Base-by-base conservation (phyloP, 495 filamentous ascomycete species). In the Diplogelasinospora grovesii region DNA sequence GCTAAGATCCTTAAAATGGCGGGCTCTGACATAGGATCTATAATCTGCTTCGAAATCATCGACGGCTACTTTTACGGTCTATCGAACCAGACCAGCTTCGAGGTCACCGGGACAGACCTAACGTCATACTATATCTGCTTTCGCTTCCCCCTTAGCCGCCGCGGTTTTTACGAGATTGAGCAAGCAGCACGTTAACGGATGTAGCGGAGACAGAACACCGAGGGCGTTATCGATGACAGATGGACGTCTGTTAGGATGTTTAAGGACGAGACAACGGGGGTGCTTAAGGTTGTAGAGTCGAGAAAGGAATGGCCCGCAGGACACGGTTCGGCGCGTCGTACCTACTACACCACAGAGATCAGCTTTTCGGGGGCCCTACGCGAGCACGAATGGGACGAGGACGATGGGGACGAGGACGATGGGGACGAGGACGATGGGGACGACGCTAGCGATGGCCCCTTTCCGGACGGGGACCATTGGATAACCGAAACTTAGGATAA, bases 211-310 rank as follows among this genome's bases (percentile, higher is more conserved):
- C 64, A 81, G 39, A 81, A 87, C 44, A 60, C 59, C 8, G 85
- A 89, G 51, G 85, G 85, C 0, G 81, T 83, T 2, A 80, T 89
- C 41, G 81, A 88, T 48, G 82, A 89, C 51, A 71, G 80, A 14
- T 89, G 83, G 83, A 81, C 77, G 0, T 76, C 80, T 41, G 63
- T 89, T 4, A 74, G 71, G 2, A 60, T 89, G 1, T 71, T 79
- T 15, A 67, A 64, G 31, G 80, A 88, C 41, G 82, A 89, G 46
- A 49, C 54, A 8, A 79, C 75, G 1, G 73, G 75, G 0, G 54
- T 70, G 32, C 61, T 83, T 11, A 67, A 73, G 30, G 83, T 86
- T 30, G 53, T 85, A 6, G 85, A 90, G 59, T 73, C 77, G 30
- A 73, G 85, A 6, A 78, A 78, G 22, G 85, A 90, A 58, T 89